Base-by-base conservation (phyloP, 2,329 filamentous ascomycete genomes). In the Trichophyton rubrum region DNA sequence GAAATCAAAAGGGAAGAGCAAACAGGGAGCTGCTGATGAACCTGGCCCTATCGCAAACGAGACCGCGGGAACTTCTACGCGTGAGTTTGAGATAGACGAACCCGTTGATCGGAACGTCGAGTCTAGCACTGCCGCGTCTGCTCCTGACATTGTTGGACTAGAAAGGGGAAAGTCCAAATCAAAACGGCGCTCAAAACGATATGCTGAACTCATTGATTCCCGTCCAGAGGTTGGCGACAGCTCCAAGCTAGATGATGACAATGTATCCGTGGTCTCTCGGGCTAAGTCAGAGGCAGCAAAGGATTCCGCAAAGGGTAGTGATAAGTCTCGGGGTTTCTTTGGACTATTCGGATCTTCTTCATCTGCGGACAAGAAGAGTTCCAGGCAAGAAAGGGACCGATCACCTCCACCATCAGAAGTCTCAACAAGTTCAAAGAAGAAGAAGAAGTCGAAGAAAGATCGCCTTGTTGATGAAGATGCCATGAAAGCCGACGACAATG, bases 391-490 rank as follows among this genome's bases (percentile, higher is more conserved):
- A 15, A 55, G 30, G n/a, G 51, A 55, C n/a, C 27, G 7, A 35
- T 55, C 51, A 33, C 51, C 51, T 33, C 22, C 30, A 5, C 51
- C 27, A n/a, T 55, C 35, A 41, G 56, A 71, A 68, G 53, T 65
- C 60, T 27, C 61, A 30, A 75, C 76, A 60, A 76, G 73, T 62
- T 75, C 74, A 49, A 77, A 74, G 62, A 74, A 74, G 64, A 78
- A 79, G 66, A 77, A 72, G 69, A 66, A 73, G 67, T 68, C 72
- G 60, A 66, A 74, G 69, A 67, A 73, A 49, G 66, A 67, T 62
- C 75, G 73, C 45, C 69, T 68, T 59, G 78, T 80, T 27, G 78
- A 80, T 20, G 73, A 74, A 43, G 77, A 81, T 40, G 79, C 80
- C 62, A 66, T 73, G 22, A 78, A 75, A 66, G 80, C 77, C 15